These are phyloP conservation scores for Smallanthus sonchifolius DNA, from an alignment of 129 eudicot genomes.

Conservation along the genomic window DNA sequence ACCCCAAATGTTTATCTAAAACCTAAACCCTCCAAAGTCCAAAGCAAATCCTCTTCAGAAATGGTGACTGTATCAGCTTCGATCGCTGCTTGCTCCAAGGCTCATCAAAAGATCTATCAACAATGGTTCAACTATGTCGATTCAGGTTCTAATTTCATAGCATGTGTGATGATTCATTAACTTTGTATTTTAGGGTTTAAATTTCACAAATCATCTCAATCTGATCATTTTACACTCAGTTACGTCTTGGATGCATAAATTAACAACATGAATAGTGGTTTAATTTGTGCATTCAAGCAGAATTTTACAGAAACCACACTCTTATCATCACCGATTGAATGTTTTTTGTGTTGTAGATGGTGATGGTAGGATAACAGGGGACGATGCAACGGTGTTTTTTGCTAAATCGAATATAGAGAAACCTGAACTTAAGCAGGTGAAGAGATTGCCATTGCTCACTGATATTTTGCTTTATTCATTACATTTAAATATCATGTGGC, in stretches of 20 bases:
- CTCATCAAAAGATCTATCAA: conserved; percentile 61
- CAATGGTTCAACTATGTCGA: conserved; percentile 75
- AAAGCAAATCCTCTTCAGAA: neutral
- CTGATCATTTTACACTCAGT: neutral
- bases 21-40: neutral
- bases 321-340: neutral
- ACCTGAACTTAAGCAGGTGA: conserved; percentile 78
- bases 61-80: conserved; percentile 64
- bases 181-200: neutral
- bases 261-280: neutral
- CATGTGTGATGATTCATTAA: neutral
- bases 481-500: neutral
- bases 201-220: neutral
- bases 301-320: neutral
- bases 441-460: too few relatives aligned
- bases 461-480: neutral
- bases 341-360: conserved; percentile 40
- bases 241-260: neutral
- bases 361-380: conserved; percentile 76
- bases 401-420: conserved; percentile 56
- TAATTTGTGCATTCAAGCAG: neutral
- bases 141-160: conserved; percentile 47
- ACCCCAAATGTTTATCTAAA: conserved; percentile 26
- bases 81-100: conserved; percentile 49
- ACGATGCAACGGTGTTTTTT: conserved; percentile 63